phyloP scores from a whole-genome alignment of 345 rosid species.

The Camelina laxa region DNA sequence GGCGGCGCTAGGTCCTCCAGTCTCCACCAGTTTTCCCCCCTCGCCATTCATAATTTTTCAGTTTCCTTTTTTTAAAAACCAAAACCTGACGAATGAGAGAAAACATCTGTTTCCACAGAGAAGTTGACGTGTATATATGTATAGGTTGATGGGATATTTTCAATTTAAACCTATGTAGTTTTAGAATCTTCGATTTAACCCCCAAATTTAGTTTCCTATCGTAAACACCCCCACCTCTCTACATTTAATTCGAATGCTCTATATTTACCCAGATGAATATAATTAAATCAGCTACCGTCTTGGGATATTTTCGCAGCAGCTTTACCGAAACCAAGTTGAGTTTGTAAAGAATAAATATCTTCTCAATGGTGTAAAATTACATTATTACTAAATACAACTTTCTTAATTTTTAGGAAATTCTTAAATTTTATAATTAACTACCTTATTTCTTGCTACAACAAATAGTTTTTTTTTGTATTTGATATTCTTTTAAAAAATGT shows the following conservation, averaged over 20 bases:
- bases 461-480: too few relatives aligned
- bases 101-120: slow-evolving; percentile 4
- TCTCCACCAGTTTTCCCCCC: slow-evolving; percentile 50
- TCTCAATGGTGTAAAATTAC: too few relatives aligned
- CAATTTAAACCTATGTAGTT: neutral
- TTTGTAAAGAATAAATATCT: too few relatives aligned
- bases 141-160: slow-evolving; percentile 24
- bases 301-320: too few relatives aligned
- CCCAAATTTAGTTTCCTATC: neutral
- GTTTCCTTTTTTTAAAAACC: neutral
- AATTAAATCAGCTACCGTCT: too few relatives aligned
- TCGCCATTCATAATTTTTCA: slow-evolving; percentile 58
- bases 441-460: too few relatives aligned
- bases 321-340: too few relatives aligned
- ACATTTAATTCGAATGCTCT: neutral
- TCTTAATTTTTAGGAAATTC: too few relatives aligned
- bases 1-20: slow-evolving; percentile 33
- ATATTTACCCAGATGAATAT: too few relatives aligned
- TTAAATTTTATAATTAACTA: too few relatives aligned
- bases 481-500: too few relatives aligned
- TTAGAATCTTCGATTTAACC: neutral
- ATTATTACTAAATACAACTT: too few relatives aligned
- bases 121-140: slow-evolving; percentile 41
- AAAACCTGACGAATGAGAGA: slow-evolving; percentile 15
- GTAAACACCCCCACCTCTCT: neutral